Evolutionary conservation across 805 yeast genomes (phyloP), one percentile per base, ranked within the genome.

Genomic region (Starmerella vitae): DNA sequence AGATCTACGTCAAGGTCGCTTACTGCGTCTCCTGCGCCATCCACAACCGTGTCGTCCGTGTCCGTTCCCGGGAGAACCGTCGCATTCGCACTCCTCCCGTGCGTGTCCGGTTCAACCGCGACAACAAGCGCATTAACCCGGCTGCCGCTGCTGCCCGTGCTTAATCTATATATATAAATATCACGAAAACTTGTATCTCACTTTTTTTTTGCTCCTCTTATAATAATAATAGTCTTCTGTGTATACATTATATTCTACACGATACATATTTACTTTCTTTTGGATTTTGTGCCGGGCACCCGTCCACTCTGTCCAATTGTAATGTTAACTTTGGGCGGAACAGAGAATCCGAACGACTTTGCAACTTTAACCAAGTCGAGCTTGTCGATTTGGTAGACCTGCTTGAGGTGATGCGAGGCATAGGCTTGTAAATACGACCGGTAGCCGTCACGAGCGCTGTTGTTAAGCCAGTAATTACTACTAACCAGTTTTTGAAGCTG

Each of bases 11-110:
- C 84, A 91, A 91, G 78, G 78, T 88, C 70, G 96, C 88, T 79
- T 91, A 91, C 91, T 91, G 99, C 80, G 91, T 91, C 61, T 91
- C 98, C 52, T 91, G 99, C 74, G 99, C 99, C 61, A 88, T 91
- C 61, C 99, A 91, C 78, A 93, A 95, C 71, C 91, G 94, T 84
- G 82, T 91, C 62, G 98, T 91, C 65, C 91, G 99, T 76, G 99
- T 91, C 60, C 91, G 99, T 78, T 91, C 97, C 55, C 82, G 97
- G 76, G 74, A 79, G 59, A 93, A 86, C 76, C 91, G 99, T 79
- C 88, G 91, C 73, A 69, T 81, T 73, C 86, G 99, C 78, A 64
- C 97, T 69, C 97, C 99, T 55, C 99, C 99, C 60, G 86, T 77
- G 65, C 86, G 99, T 73, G 94, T 79, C 72, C 88, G 98, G 76